A percentile compares a stretch with the other conserved stretches of the same genome.
Evolutionary conservation across 192 early-diverging fungal genomes (phyloP).

Genomic region (Coemansia sp.): DNA sequence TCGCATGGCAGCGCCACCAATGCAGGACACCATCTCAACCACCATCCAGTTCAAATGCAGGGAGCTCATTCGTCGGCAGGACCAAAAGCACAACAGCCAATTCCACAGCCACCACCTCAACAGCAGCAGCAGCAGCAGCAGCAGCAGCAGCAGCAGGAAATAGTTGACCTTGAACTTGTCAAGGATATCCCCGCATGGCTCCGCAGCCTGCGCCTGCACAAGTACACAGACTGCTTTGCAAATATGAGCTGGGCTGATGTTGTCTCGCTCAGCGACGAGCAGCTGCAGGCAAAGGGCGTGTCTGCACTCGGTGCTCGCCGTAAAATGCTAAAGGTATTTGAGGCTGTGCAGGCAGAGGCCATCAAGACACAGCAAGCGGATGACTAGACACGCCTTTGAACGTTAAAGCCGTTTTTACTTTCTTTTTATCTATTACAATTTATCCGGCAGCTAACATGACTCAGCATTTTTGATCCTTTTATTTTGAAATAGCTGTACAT

Average conservation of each 20-base stretch:
- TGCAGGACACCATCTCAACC: neutral
- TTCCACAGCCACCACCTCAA: neutral
- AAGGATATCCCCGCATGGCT: constrained; percentile 93
- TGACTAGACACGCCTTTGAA: neutral
- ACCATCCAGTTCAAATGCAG: neutral
- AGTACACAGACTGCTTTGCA: constrained; percentile 90
- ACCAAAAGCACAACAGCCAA: neutral
- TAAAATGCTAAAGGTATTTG: constrained; percentile 98
- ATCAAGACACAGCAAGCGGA: neutral
- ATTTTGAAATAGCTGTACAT: no score
- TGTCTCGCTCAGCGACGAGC: constrained; percentile 80
- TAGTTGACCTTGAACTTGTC: constrained; percentile 37
- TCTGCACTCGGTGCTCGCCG: constrained; percentile 90
- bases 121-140: neutral
- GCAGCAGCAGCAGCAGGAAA: constrained; percentile 18
- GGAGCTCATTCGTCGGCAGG: neutral
- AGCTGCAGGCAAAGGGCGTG: constrained; percentile 81
- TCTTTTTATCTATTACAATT: neutral
- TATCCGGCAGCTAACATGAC: no score
- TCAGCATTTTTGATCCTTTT: no score
- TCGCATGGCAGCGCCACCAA: neutral
- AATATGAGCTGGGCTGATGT: constrained; percentile 86
- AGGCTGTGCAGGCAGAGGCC: constrained; percentile 37
- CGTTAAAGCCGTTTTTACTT: neutral
- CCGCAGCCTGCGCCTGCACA: constrained; percentile 88